Evolutionary conservation across 2,329 filamentous ascomycete species (phyloP).

Genomic region (Venturia nashicola): DNA sequence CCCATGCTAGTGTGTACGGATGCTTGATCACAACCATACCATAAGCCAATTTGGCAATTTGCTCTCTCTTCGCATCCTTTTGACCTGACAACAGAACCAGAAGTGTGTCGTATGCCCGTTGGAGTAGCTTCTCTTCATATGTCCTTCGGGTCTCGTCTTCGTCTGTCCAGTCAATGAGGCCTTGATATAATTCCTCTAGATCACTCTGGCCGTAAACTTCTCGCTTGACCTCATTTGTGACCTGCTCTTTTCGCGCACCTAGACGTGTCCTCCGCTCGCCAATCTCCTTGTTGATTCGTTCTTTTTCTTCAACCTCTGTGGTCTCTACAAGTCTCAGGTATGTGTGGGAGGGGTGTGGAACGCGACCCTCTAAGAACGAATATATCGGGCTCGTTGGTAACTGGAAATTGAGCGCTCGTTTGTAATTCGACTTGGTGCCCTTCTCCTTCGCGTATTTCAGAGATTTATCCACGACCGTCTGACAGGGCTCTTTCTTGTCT

Average conservation of each 20-base stretch:
- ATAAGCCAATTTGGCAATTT: constrained; percentile 64
- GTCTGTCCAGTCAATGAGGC: constrained; percentile 78
- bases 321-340: constrained; percentile 76
- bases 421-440: constrained; percentile 62
- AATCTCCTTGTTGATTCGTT: constrained; percentile 80
- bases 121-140: constrained; percentile 83
- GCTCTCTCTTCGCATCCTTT: constrained; percentile 58
- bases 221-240: constrained; percentile 74
- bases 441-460: constrained; percentile 59
- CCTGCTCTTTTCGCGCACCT: constrained; percentile 70
- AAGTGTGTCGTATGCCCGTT: constrained; percentile 68
- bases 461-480: constrained; percentile 65
- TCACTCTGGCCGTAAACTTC: constrained; percentile 68
- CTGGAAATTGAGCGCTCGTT: constrained; percentile 60
- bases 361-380: constrained; percentile 65
- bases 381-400: constrained; percentile 76
- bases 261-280: constrained; percentile 78
- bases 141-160: constrained; percentile 74
- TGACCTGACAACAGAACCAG: constrained; percentile 52
- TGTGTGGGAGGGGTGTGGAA: constrained; percentile 67
- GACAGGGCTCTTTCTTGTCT: constrained; percentile 46
- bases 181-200: constrained; percentile 67
- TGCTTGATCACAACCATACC: constrained; percentile 97
- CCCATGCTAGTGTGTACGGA: constrained; percentile 81
- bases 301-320: constrained; percentile 73